Evolutionary conservation across 1,284 basidiomycete genomes (phyloP), one percentile per base, ranked within the genome.

Genomic region (Albatrellus sp.): DNA sequence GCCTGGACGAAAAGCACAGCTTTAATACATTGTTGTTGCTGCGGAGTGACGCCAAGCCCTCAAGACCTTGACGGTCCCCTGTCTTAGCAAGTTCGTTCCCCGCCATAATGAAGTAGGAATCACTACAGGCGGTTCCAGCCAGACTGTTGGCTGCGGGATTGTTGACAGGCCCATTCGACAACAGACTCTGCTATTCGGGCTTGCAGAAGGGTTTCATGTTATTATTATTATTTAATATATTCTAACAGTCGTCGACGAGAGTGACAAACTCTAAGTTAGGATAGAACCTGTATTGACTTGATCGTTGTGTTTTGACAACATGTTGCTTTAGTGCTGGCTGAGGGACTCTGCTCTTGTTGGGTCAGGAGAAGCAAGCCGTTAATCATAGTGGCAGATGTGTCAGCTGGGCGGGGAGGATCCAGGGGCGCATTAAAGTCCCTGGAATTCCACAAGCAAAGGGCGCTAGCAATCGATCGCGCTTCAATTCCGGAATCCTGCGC

Each of bases 351-450:
- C 52, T 81, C 80, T 44, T 73, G 60, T 43, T 70, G 60, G 0
- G 76, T 66, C n/a, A 83, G 66, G 6, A 79, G 59, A 31, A 83
- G 58, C 33, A 83, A 62, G 0, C 68, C 80, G 35, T 65, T 74
- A 50, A 81, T 70, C 41, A 70, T 75, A 1, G 78, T 74, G 2
- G 80, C 78, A 13, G 80, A 82, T 4, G 75, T 75, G 60, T 84
- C 81, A 3, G 78, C 75, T 1, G 76, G 73, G 13, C 70, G 64
- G 0, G 73, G 69, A 5, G 70, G 69, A 16, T 55, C 56, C 24
- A 66, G 51, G 2, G 80, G 79, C 2, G 77, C 80, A 47, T 82
- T 70, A 59, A 81, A 84, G 56, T 83, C 80, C 80, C 78, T 81
- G 45, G 5, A 38, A 24, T 16, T 12, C 10, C 49, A 7, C 24